Evolutionary conservation across 371 early-diverging fungal genomes (phyloP).

Genomic region (Enterocytospora artemiae): DNA sequence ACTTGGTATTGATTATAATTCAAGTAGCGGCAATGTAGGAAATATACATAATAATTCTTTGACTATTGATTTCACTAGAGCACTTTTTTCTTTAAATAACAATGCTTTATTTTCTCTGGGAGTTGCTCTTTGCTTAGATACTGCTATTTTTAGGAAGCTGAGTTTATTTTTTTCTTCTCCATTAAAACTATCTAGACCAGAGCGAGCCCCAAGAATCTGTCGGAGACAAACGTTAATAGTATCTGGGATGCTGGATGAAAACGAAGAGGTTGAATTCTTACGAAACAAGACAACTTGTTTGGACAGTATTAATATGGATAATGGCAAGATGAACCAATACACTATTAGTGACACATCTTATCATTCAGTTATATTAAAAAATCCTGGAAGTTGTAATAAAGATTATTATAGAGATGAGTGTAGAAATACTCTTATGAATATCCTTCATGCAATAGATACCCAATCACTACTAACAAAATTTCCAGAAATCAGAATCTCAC

Average conservation of each 20-base stretch:
- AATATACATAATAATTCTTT: background rate
- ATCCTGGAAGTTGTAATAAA: conserved; percentile 22
- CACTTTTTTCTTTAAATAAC: background rate
- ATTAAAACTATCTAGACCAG: background rate
- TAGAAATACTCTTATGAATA: conserved; percentile 22
- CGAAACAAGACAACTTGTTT: background rate
- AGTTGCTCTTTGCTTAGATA: conserved; percentile 5
- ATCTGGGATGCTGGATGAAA: conserved; percentile 39
- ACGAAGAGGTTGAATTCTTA: conserved; percentile 34
- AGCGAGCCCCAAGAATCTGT: background rate
- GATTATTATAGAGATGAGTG: conserved; percentile 25
- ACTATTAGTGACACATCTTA: background rate
- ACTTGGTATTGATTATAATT: background rate
- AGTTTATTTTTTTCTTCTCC: background rate
- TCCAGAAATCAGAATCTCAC: too few relatives aligned
- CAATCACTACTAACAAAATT: background rate
- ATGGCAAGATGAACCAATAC: background rate
- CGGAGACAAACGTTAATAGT: conserved; percentile 6
- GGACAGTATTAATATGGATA: background rate
- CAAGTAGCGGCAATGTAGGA: background rate
- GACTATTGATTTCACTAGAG: background rate
- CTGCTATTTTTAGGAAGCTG: conserved; percentile 4
- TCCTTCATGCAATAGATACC: background rate
- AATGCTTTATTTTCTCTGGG: conserved; percentile 12
- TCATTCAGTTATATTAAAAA: conserved; percentile 7